Base-by-base conservation (phyloP, 495 filamentous ascomycete genomes). In the Podospora pseudopauciseta region DNA sequence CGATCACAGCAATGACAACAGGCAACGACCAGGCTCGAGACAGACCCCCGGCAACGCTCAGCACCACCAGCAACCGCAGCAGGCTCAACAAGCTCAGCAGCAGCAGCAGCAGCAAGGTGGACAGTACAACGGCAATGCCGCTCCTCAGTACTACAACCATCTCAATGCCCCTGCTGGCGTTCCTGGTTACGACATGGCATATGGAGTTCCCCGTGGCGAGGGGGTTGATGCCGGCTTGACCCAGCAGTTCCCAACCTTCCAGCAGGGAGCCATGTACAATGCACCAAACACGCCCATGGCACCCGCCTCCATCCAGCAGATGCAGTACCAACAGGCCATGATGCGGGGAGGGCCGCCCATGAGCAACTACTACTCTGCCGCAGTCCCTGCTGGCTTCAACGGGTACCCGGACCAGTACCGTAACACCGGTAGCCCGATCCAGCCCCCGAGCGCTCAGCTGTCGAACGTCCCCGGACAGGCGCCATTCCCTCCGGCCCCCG, bases 261-360 rank as follows among this genome's bases (percentile, higher is more conserved):
- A 82, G 13, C 81, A 81, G 68, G 81, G 73, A 5, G 74, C 79
- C 18, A 84, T 89, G 76, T 89, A 80, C 75, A 82, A 79, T 34
- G 76, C 81, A n/a, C 65, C 77, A 63, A 80, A 78, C 67, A 76
- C 82, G 68, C 79, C 81, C 49, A 79, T 86, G 68, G 75, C 77
- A 20, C 84, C 87, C 6, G 78, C 82, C 49, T 82, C 79, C 53
- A 74, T 85, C 1, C 82, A 84, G 71, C 84, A 86, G 69, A 69
- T 87, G 56, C 87, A 88, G 74, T 87, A 86, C 70, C 86, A 88
- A 74, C 86, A 88, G 71, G 79, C 74, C 65, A 78, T 88, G 73
- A 81, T 88, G 66, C 83, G 85, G 27, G 79, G 79, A 19, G 76
- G 77, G 7, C 81, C 83, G 19, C 81, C 82, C 19, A 81, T 85